A percentile compares a stretch with the other conserved stretches of the same genome.
Evolutionary conservation across 495 filamentous ascomycete species (phyloP).

Genomic region (Xylaria nigripes): DNA sequence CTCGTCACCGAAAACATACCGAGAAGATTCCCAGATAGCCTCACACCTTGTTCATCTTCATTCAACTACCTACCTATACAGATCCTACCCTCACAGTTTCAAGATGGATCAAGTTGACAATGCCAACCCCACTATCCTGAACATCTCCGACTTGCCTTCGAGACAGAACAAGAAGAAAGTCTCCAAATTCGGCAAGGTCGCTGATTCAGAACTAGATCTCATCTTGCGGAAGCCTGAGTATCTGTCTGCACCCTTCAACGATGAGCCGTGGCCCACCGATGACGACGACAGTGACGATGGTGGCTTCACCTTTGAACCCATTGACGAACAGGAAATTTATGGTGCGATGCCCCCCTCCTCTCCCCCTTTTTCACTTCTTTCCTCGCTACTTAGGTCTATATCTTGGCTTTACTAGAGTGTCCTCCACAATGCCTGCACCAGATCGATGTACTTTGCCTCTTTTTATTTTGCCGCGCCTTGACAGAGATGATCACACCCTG

Average conservation of each 20-base stretch:
- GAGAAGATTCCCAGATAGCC: too few species aligned
- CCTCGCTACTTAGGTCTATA: too few species aligned
- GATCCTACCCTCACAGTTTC: neutral
- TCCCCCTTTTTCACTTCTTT: neutral
- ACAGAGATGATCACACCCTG: neutral
- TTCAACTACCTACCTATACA: neutral
- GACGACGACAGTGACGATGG: constrained; percentile 42
- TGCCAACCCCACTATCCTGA: constrained; percentile 90
- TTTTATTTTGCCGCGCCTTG: too few species aligned
- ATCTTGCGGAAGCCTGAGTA: constrained; percentile 27
- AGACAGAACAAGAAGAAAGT: constrained; percentile 46
- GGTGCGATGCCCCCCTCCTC: constrained; percentile 44
- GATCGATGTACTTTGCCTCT: too few species aligned
- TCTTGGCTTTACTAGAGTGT: too few species aligned
- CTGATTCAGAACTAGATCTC: constrained; percentile 29
- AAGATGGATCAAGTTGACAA: constrained; percentile 46
- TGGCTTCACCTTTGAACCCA: constrained; percentile 62
- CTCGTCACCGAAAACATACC: too few species aligned
- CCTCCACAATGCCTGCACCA: too few species aligned
- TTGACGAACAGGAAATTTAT: constrained; percentile 95
- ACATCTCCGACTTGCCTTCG: constrained; percentile 82
- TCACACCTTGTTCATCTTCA: neutral
- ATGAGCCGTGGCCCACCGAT: constrained; percentile 16
- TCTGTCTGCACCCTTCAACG: constrained; percentile 21
- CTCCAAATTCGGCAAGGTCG: constrained; percentile 16